Evolutionary conservation across 805 yeast genomes (phyloP), one percentile per base, ranked within the genome.

Genomic region (Teunomyces lycoperdinae): DNA sequence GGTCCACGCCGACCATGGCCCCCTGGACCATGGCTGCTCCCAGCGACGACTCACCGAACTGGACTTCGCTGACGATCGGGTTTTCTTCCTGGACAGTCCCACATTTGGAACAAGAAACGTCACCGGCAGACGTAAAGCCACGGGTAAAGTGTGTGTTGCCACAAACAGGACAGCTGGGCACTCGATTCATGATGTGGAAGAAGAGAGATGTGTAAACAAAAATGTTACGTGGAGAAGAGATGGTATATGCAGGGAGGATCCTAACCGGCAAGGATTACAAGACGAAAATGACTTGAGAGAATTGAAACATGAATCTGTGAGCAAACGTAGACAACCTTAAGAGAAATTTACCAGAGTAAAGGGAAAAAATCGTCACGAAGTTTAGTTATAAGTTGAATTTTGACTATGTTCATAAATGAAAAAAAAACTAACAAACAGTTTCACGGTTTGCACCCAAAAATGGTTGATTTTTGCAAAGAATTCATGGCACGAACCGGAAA

Each of bases 11-110:
- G 31, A 94, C 85, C 75, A 89, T 91, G 42, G 96, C 82, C 61
- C 99, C 99, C 55, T 92, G 96, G 1, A 94, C 96, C 44, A 87
- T 82, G 31, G 99, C 97, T 10, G 96, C 97, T 57, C 99, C 99
- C 24, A 85, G 78, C 14, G 96, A 78, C 2, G 91, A 78, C 61
- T 95, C 99, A 39, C 95, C 94, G 70, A 91, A 94, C 9, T 94
- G 87, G 46, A 95, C 94, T 63, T 94, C 99, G 6, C 96, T 84
- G 9, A 95, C 98, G 55, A 94, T 92, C 16, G 96, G 96, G 58
- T 89, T 87, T 61, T 91, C 98, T 54, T 89, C 96, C 49, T 80
- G 79, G 28, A 94, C 97, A 16, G 82, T 71, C 64, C 97, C 97
- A 80, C 99, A 94, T 30, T 68, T 63, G 34, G 77, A 73, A 73